These are phyloP conservation scores for Zygnema circumcarinatum DNA, from an alignment of 139 green algal genomes.

Conservation along the genomic window DNA sequence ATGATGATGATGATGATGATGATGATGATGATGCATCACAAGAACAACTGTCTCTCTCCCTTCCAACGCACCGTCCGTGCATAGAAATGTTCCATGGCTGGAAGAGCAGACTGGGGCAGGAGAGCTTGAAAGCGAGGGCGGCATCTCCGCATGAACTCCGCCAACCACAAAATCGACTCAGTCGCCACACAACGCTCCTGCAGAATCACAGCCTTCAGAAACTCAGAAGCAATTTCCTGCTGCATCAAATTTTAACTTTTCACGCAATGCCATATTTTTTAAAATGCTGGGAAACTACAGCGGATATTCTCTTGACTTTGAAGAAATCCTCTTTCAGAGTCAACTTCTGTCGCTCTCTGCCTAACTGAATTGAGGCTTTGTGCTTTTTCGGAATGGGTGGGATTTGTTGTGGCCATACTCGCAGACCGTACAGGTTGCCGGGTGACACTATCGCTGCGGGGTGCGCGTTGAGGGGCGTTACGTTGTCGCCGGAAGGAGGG, in stretches of 20 bases:
- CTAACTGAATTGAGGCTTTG: no score
- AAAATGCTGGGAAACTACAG: neutral
- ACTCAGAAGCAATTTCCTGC: neutral
- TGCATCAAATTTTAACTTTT: no score
- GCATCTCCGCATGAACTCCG: conserved; percentile 31
- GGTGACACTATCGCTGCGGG: neutral
- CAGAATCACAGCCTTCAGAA: neutral
- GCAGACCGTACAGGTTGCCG: conserved; percentile 29
- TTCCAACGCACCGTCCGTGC: conserved; percentile 32
- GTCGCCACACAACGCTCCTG: conserved; percentile 58
- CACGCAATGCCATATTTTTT: no score
- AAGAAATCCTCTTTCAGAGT: no score
- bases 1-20: no score
- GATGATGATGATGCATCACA: no score
- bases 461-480: neutral
- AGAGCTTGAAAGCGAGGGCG: conserved; percentile 48
- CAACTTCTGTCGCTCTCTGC: no score
- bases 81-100: conserved; percentile 56
- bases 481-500: no score
- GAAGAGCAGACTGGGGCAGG: conserved; percentile 24
- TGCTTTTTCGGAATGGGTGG: no score
- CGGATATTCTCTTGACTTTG: no score
- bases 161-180: conserved; percentile 55
- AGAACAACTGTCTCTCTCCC: neutral
- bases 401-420: conserved; percentile 9